Percentiles rank a stretch among this genome's conserved stretches.
Evolutionary conservation across 2,329 filamentous ascomycete species (phyloP).

Genomic region (Stagonosporopsis cucurbitacearum): DNA sequence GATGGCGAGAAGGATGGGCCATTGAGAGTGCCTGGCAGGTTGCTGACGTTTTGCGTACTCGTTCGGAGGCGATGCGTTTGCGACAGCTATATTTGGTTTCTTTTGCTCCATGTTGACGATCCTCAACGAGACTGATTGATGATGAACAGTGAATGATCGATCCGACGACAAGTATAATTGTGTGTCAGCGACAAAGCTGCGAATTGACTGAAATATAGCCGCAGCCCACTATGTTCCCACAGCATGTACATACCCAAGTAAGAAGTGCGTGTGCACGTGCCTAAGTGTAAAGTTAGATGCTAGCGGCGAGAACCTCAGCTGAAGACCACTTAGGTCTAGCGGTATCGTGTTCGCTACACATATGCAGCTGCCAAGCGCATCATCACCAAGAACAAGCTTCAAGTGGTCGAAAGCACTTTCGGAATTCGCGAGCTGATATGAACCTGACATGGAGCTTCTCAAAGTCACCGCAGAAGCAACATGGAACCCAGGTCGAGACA

Average conservation of each 20-base stretch:
- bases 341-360: conserved; percentile 4
- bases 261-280: neutral
- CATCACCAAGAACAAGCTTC: neutral
- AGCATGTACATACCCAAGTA: conserved; percentile 1
- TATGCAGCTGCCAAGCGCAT: neutral
- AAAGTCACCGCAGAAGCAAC: neutral
- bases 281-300: neutral
- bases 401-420: neutral
- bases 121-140: neutral
- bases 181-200: too few species aligned
- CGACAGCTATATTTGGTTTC: neutral
- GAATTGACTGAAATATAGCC: neutral
- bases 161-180: neutral
- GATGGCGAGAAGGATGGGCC: neutral
- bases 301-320: neutral
- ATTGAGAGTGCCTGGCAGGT: neutral
- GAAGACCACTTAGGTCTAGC: neutral
- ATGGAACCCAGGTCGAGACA: too few species aligned
- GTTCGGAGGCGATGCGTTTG: neutral
- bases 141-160: neutral
- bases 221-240: neutral
- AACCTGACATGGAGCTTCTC: neutral
- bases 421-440: conserved; percentile 1
- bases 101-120: neutral
- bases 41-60: neutral